These are phyloP conservation scores for Fusarium sulawesiense DNA, from an alignment of 2,329 filamentous ascomycete species.

Conservation along the genomic window DNA sequence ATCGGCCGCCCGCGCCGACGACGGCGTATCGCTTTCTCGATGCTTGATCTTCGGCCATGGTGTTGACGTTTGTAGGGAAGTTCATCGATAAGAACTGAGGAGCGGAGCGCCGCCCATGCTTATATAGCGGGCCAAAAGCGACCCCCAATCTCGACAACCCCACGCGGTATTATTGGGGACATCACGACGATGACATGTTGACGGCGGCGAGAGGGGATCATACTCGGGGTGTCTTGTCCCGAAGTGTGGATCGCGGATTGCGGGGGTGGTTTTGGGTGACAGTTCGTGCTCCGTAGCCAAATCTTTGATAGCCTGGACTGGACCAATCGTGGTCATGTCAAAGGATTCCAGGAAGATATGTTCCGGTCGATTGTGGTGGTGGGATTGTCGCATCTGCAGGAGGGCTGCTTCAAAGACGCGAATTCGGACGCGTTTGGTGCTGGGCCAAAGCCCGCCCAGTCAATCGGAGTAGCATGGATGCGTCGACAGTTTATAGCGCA, in stretches of 20 bases:
- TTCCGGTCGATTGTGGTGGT: background rate
- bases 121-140: background rate
- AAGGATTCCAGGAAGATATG: background rate
- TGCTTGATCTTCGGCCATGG: constrained; percentile 15
- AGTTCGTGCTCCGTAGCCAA: background rate
- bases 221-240: constrained; percentile 29
- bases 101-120: background rate
- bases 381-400: background rate
- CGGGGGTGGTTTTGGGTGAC: constrained; percentile 12
- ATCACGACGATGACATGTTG: background rate
- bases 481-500: background rate
- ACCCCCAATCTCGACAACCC: background rate
- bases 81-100: too few species aligned
- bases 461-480: background rate
- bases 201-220: constrained; percentile 1
- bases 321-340: background rate
- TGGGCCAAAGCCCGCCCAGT: background rate
- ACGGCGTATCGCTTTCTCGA: constrained; percentile 62
- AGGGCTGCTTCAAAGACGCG: background rate
- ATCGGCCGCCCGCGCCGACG: constrained; percentile 68
- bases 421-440: background rate
- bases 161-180: constrained; percentile 12
- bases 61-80: background rate
- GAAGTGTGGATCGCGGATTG: constrained; percentile 18
- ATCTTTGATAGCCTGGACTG: background rate